Evolutionary conservation across 2,329 filamentous ascomycete genomes (phyloP), one percentile per base, ranked within the genome.

Genomic region (Sporothrix dimorphospora): DNA sequence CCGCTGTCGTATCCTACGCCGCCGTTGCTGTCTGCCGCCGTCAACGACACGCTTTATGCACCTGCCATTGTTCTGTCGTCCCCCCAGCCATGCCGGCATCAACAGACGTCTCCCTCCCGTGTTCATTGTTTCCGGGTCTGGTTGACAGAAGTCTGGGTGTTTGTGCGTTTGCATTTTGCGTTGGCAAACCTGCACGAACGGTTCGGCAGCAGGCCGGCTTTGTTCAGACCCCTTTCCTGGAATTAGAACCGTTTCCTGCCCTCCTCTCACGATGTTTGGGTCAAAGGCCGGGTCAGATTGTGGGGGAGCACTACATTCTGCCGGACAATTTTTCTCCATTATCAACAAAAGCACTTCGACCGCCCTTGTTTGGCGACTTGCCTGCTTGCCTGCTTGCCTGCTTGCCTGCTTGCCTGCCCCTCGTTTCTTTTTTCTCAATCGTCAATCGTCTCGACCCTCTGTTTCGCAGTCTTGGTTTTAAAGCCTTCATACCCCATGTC

Each of bases 401-500:
- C 40, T n/a, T 14, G 8, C 40, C 9, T 4, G 4, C 40, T 42
- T 42, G 24, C 34, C 57, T 63, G 57, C 57, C 57, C 57, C 57
- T 63, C 57, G 19, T 24, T 42, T 42, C 9, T 40, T 34, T 11
- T 14, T 24, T 19, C 3, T 14, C 34, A 14, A 5, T 34, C 30
- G 30, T 34, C 30, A 34, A 8, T 42, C 40, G 40, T 27, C 30
- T 61, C 30, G 30, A 38, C 30, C 59, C 38, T 63, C 59, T 42
- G 40, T 45, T 45, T 45, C n/a, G 12, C 55, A 38, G 55, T 42
- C 40, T 40, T 21, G 57, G 30, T 61, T 61, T 61, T 61, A 12
- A 21, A n/a, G n/a, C n/a, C n/a, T n/a, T n/a, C n/a, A 24, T 40
- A 61, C 30, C 57, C 57, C 57, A 42, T 57, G 57, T 65, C 24